Evolutionary conservation across 2,329 filamentous ascomycete genomes (phyloP), one percentile per base, ranked within the genome.

Genomic region (Diaporthe sp.): DNA sequence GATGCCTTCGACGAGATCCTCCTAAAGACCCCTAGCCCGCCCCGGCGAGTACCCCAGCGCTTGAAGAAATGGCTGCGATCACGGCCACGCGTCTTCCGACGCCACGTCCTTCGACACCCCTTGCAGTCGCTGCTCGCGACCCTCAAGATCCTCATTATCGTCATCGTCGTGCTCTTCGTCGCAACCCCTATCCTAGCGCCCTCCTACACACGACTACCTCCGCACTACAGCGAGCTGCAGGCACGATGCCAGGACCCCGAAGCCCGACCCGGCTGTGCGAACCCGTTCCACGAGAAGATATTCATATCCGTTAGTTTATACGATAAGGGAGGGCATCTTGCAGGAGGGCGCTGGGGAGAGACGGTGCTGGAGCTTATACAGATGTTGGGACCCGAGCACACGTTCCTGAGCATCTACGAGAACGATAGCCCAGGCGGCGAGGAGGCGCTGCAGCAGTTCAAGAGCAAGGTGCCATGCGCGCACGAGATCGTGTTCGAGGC

Each of bases 241-340:
- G 75, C 79, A 31, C 73, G 80, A 73, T 86, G 84, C 76, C 76
- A 79, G 28, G 82, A 79, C 2, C 77, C 80, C 17, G 71, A 76
- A 51, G 75, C 79, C 51, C 34, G 77, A 49, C 74, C 80, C 10
- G 83, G 85, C 37, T 85, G 86, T 76, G 85, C 83, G 31, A 87
- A 86, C 76, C 78, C 82, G 0, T 76, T 78, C 60, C 86, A 90
- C 68, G 92, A 95, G 81, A 93, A 91, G 79, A 86, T 95, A n/a
- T 95, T 93, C 80, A 93, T 95, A 71, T 92, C 92, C 1, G 90
- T 93, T 22, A 94, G 92, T 79, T 87, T 95, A 72, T 93, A 93
- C 79, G 93, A 95, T 79, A 85, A 87, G 28, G 85, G 86, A 9
- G 92, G 92, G 1, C 84, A 88, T 3, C 84, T 95, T 28, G 89